Conservation (phyloP, 352 stramenopile genomes). For the Phytophthora pluvialis region DNA sequence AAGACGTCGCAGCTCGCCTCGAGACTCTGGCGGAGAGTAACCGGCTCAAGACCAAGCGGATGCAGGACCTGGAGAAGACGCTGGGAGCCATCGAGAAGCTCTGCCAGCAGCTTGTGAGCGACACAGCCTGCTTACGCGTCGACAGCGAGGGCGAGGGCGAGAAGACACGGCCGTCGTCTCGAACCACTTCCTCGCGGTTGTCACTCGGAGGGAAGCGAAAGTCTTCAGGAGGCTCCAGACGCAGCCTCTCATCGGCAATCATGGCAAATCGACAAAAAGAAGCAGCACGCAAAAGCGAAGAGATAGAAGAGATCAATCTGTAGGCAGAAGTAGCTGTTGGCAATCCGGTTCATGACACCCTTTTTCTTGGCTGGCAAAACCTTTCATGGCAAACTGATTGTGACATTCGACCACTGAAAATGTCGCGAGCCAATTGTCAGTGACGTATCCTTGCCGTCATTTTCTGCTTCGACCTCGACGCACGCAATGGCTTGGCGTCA, state of each 20-base stretch:
- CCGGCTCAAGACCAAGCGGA: constrained; percentile 56
- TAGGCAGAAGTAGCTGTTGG: background rate
- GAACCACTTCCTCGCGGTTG: constrained; percentile 7
- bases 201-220: constrained; percentile 12
- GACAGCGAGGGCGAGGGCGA: constrained; percentile 31
- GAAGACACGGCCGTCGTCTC: constrained; percentile 13
- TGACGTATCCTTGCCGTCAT: constrained; percentile 12
- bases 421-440: background rate
- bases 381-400: background rate
- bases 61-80: constrained; percentile 67
- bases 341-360: background rate
- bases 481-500: constrained; percentile 22
- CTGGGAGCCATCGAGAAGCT: constrained; percentile 70
- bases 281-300: constrained; percentile 24
- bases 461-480: constrained; percentile 4
- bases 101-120: constrained; percentile 65
- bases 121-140: constrained; percentile 50
- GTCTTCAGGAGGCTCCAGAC: constrained; percentile 18
- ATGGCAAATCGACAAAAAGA: constrained; percentile 44
- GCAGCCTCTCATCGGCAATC: constrained; percentile 43
- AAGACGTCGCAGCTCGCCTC: constrained; percentile 54
- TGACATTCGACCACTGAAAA: constrained; percentile 30
- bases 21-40: constrained; percentile 59
- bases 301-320: constrained; percentile 11
- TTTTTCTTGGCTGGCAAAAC: background rate